These are phyloP conservation scores for Porcisia deanei DNA, from an alignment of 208 protist species.

Conservation along the genomic window DNA sequence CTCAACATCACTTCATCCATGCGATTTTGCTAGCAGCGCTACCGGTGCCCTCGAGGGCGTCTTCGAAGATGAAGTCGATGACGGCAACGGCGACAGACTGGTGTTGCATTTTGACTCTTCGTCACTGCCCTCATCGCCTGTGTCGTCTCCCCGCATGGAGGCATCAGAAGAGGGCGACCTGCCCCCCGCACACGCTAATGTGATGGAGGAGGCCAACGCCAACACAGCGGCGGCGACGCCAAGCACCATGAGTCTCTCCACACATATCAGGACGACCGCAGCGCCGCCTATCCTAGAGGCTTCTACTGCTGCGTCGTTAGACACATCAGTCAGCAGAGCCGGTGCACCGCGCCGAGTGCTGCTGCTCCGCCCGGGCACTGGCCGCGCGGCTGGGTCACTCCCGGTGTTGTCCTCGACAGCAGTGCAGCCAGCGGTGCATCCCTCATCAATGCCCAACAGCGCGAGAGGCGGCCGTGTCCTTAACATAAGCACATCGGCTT, in stretches of 20 bases:
- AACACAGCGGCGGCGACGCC: not conserved
- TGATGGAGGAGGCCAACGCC: not conserved
- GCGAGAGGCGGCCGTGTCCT: constrained; percentile 2
- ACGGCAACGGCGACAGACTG: constrained; percentile 5
- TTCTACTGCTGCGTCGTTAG: not conserved
- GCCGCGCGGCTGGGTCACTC: not conserved
- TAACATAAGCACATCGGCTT: not conserved
- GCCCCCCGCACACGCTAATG: not conserved
- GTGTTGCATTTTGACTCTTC: constrained; percentile 28
- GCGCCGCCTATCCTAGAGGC: not conserved
- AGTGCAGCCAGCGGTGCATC: not conserved
- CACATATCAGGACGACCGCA: not conserved
- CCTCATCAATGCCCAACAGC: not conserved
- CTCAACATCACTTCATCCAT: too few species aligned
- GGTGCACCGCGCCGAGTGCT: constrained; percentile 1
- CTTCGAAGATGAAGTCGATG: not conserved
- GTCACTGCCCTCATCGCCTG: not conserved
- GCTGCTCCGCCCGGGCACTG: constrained; percentile 2
- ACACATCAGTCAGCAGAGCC: not conserved
- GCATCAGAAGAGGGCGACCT: not conserved
- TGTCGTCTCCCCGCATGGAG: not conserved
- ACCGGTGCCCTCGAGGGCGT: not conserved
- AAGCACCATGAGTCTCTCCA: not conserved
- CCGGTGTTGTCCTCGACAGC: not conserved
- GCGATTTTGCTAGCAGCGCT: constrained; percentile 6